phyloP scores from a whole-genome alignment of 208 protist species.

The Leishmania aethiopica region DNA sequence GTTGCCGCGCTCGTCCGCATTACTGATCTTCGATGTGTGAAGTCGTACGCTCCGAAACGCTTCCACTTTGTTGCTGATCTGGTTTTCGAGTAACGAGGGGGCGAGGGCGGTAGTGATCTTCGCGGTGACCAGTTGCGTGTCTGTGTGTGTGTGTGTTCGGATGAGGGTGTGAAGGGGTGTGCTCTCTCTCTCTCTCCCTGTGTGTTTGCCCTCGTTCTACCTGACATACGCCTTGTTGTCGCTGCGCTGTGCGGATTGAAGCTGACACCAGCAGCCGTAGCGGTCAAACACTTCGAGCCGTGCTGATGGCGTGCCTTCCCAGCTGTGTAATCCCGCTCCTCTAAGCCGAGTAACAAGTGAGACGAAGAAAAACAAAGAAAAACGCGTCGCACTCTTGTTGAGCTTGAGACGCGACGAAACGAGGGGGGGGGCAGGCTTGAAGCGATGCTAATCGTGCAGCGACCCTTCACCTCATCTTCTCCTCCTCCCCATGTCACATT shows the following conservation, averaged over 20 bases:
- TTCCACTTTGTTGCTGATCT: conserved; percentile 90
- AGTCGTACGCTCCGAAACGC: conserved; percentile 88
- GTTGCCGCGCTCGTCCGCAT: conserved; percentile 30
- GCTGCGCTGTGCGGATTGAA: neutral
- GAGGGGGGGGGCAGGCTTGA: neutral
- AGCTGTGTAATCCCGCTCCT: neutral
- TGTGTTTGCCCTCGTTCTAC: no score
- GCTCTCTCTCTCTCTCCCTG: neutral
- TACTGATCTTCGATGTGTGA: conserved; percentile 71
- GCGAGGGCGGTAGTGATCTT: neutral
- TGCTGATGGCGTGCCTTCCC: neutral
- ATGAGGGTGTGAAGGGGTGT: neutral
- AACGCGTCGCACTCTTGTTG: neutral
- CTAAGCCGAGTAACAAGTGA: neutral
- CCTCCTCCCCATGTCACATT: neutral
- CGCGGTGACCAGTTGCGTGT: neutral
- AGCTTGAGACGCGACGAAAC: neutral
- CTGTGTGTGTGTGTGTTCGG: neutral
- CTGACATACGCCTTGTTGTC: neutral
- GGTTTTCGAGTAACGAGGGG: conserved; percentile 36
- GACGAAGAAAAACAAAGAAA: neutral
- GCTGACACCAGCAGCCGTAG: neutral
- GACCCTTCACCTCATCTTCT: neutral
- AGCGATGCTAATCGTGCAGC: neutral
- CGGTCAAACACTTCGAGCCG: neutral